phyloP scores from a whole-genome alignment of 257 asterid genomes.

The Solanum chmielewskii region DNA sequence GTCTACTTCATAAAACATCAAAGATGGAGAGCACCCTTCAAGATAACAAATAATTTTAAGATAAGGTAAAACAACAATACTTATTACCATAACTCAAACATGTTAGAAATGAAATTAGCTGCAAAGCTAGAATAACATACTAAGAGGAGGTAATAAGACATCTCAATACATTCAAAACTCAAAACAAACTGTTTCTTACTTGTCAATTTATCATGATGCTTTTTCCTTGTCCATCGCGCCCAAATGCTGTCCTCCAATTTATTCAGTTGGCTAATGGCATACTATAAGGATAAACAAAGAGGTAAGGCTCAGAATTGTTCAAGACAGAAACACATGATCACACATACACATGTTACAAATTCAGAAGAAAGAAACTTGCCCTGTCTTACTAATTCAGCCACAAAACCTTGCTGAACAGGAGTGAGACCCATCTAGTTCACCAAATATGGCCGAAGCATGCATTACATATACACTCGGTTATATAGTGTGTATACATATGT shows the following conservation, averaged over 20 bases:
- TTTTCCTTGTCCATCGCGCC: constrained; percentile 64
- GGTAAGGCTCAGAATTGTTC: constrained; percentile 11
- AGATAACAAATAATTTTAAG: background rate
- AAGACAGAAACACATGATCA: background rate
- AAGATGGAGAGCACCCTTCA: background rate
- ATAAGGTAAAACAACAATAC: background rate
- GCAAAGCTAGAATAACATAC: background rate
- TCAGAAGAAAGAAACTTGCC: background rate
- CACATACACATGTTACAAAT: background rate
- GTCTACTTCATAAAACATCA: background rate
- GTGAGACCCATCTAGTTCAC: background rate
- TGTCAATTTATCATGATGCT: constrained; percentile 25
- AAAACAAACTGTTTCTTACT: constrained; percentile 20
- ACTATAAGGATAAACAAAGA: constrained; percentile 32
- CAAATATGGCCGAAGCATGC: background rate
- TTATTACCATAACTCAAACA: background rate
- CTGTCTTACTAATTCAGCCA: background rate
- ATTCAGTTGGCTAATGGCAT: constrained; percentile 78
- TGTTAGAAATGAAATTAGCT: background rate
- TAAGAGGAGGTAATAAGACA: background rate
- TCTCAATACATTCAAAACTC: background rate
- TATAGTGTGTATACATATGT: background rate
- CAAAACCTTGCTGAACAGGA: background rate
- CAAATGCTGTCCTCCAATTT: constrained; percentile 94
- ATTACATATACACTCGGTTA: background rate